Evolutionary conservation across 768 basidiomycete genomes (phyloP).

Genomic region (Boletus tomentosulus): DNA sequence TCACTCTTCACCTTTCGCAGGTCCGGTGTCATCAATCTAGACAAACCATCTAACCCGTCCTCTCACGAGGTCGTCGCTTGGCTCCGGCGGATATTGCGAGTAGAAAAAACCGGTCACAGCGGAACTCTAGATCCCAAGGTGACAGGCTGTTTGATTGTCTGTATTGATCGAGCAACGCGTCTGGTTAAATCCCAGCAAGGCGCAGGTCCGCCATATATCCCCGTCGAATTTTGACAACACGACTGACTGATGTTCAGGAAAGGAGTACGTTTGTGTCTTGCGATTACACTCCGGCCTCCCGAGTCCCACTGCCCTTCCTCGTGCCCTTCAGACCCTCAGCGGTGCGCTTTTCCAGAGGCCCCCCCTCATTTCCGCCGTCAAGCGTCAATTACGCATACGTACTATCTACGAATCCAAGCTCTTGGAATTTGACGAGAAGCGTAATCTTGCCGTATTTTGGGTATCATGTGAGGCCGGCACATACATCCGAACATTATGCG

Average conservation of each 20-base stretch:
- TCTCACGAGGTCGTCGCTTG: conserved; percentile 99
- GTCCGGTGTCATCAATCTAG: conserved; percentile 97
- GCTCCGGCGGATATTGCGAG: conserved; percentile 93
- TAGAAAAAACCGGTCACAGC: conserved; percentile 98
- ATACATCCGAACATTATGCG: conserved; percentile 95
- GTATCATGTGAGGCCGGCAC: conserved; percentile 98
- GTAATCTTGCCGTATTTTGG: conserved; percentile 97
- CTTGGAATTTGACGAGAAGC: conserved; percentile 95
- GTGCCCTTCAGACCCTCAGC: conserved; percentile 93
- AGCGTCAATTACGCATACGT: conserved; percentile 94
- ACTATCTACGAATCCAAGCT: conserved; percentile 96
- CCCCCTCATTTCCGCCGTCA: conserved; percentile 97
- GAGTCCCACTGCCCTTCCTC: conserved; percentile 80
- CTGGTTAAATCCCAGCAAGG: conserved; percentile 98
- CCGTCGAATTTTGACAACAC: neutral
- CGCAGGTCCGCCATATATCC: conserved; percentile 61
- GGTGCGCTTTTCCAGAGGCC: conserved; percentile 99
- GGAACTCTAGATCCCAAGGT: conserved; percentile 99
- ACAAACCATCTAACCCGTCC: conserved; percentile 99
- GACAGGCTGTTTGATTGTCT: conserved; percentile 97
- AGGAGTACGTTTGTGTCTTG: conserved; percentile 97
- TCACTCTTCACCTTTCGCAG: conserved; percentile 37
- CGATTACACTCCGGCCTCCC: conserved; percentile 83
- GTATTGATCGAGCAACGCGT: conserved; percentile 97
- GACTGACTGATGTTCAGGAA: conserved; percentile 47